Evolutionary conservation across 805 yeast species (phyloP).

Genomic region (Candida orba): DNA sequence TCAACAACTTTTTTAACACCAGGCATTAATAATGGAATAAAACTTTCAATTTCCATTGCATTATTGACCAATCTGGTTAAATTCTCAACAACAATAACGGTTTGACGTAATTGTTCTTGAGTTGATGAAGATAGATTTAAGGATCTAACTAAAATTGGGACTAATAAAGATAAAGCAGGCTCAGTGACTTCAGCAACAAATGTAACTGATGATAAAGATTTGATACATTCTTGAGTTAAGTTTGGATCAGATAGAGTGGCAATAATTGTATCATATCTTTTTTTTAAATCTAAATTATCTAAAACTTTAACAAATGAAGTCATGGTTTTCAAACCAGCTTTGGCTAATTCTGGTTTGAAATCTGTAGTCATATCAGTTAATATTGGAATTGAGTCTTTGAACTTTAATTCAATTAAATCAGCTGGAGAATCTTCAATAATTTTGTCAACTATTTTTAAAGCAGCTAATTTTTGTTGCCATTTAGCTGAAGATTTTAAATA

Average conservation of each 20-base stretch:
- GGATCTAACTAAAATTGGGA: constrained; percentile 88
- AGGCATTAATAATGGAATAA: constrained; percentile 83
- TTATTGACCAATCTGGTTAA: constrained; percentile 92
- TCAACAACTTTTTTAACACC: constrained; percentile 83
- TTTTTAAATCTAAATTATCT: constrained; percentile 87
- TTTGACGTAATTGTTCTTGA: constrained; percentile 93
- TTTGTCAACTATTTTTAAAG: constrained; percentile 65
- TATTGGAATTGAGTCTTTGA: constrained; percentile 73
- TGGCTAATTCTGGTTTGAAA: constrained; percentile 92
- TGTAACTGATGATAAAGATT: constrained; percentile 85
- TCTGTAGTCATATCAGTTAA: constrained; percentile 88
- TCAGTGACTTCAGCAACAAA: constrained; percentile 98
- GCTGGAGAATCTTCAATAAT: constrained; percentile 74
- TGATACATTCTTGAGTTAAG: constrained; percentile 83
- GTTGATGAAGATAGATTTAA: constrained; percentile 76
- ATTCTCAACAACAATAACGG: constrained; percentile 93
- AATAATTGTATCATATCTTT: constrained; percentile 77
- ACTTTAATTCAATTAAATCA: constrained; percentile 77
- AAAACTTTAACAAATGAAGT: constrained; percentile 68
- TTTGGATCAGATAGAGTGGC: constrained; percentile 87
- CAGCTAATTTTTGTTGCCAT: constrained; percentile 86
- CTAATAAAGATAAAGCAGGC: constrained; percentile 84
- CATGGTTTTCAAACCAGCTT: constrained; percentile 69
- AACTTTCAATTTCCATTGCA: constrained; percentile 82
- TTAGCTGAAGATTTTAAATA: constrained; percentile 80